These are phyloP conservation scores for Penicillium sp. DNA, from an alignment of 2,329 filamentous ascomycete species.

Conservation along the genomic window DNA sequence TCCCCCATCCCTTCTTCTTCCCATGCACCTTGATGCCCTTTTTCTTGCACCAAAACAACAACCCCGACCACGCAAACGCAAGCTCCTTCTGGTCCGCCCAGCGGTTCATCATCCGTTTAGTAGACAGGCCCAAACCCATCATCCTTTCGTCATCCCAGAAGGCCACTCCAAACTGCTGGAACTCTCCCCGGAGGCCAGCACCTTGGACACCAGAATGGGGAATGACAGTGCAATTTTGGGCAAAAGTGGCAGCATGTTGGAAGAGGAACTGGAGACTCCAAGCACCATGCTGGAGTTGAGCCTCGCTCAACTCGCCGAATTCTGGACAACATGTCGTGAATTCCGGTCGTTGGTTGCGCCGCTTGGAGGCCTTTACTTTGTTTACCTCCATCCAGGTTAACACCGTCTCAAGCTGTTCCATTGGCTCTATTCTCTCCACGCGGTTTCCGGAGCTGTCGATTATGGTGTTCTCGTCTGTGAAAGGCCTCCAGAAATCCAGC, in stretches of 20 bases:
- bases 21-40: too few species aligned
- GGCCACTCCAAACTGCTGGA: not conserved
- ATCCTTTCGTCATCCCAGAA: not conserved
- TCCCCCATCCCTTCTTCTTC: not conserved
- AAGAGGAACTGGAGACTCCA: not conserved
- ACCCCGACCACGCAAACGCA: not conserved
- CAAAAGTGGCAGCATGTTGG: not conserved
- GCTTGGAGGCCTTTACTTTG: rapidly evolving
- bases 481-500: not conserved
- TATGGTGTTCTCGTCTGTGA: rapidly evolving
- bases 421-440: not conserved
- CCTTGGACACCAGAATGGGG: not conserved
- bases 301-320: rapidly evolving
- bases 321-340: not conserved
- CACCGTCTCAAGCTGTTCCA: not conserved
- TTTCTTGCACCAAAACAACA: not conserved
- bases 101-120: not conserved
- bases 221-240: not conserved
- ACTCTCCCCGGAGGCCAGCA: not conserved
- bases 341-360: not conserved
- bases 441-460: too few species aligned
- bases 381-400: not conserved
- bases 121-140: rapidly evolving
- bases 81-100: not conserved
- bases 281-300: too few species aligned